Evolutionary conservation across 306 rosid species (phyloP), one percentile per base, ranked within the genome.

Genomic region (Ormosia semicastrata): DNA sequence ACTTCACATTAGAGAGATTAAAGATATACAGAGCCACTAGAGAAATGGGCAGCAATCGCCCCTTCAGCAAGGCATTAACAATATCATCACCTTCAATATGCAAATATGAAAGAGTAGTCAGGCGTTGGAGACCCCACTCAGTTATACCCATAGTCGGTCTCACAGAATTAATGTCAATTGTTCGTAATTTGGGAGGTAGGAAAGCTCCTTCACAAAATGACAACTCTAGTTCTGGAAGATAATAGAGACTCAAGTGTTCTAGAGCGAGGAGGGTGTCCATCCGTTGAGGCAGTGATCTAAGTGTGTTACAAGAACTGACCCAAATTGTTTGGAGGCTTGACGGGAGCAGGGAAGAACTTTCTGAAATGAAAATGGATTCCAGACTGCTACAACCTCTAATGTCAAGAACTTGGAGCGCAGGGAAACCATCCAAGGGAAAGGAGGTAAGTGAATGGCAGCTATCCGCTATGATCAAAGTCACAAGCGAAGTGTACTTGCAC

Each of bases 161-260:
- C n/a, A 1, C 2, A 0, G 24, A 57, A 0, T 0, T 2, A 41
- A 74, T 13, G 0, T 0, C 0, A 2, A 58, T 1, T 10, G 9
- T 1, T 24, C 7, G 12, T 74, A 58, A 43, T 0, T 74, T 75
- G 29, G 44, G 13, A 24, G 79, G 69, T 18, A 75, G 6, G 34
- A 2, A 29, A 70, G 13, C 56, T 41, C 44, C 11, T 17, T 56
- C 12, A 5, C 3, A 36, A 10, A 33, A 50, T 50, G 75, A 70
- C 36, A 54, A 72, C n/a, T 32, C 30, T 7, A 71, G 12, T 49
- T 70, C 37, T 49, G 75, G 44, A 50, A 73, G 30, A 7, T 30
- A 2, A 4, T 3, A 0, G 2, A 37, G 77, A 4, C 24, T 0
- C 0, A 73, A 18, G 1, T 0, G 0, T 73, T 8, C 40, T 14